Base-by-base conservation (phyloP, 129 eudicot genomes). In the Solidago caesia region DNA sequence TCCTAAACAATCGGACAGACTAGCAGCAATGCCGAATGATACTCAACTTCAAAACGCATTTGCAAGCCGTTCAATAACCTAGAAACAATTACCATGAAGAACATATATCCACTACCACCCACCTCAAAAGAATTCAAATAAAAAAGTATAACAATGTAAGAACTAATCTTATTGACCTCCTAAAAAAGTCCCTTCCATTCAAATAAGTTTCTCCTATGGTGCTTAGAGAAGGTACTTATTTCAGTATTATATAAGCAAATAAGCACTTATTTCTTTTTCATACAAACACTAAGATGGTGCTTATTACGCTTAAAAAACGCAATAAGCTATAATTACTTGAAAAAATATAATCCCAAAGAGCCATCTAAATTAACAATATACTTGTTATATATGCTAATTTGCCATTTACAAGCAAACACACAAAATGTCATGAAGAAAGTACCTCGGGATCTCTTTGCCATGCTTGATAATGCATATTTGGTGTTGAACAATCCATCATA, bases 401-500 rank as follows among this genome's bases (percentile, higher is more conserved):
- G 4, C 58, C 58, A 10, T 52, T 33, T 33, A 33, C 39, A 33
- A 33, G 39, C 39, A 33, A 33, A 33, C 39, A 3, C 39, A 33
- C 39, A 3, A 33, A 33, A 33, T 33, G 39, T 3, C 3, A 33
- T 33, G 39, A 39, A 53, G 62, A 44, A 39, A 65, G 67, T 73
- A 88, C 96, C 91, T 77, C 78, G 13, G 86, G 77, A 48, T 92
- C 96, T 77, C 97, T 85, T 65, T 71, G 89, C 97, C 96, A 92
- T 39, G 97, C 93, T 85, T 89, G 93, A 81, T 83, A 87, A 76
- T 71, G 75, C 96, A 92, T 87, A 45, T 51, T 44, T 13, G 84
- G 75, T 41, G 89, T 57, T 12, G 91, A 85, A 43, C 82, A 83
- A 25, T 89, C 91, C 96, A 89, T 92, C 91, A 89, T 82, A 43